A percentile compares a stretch with the other conserved stretches of the same genome.
phyloP scores from a whole-genome alignment of 352 stramenopile species.

The Globisporangium yorkense region DNA sequence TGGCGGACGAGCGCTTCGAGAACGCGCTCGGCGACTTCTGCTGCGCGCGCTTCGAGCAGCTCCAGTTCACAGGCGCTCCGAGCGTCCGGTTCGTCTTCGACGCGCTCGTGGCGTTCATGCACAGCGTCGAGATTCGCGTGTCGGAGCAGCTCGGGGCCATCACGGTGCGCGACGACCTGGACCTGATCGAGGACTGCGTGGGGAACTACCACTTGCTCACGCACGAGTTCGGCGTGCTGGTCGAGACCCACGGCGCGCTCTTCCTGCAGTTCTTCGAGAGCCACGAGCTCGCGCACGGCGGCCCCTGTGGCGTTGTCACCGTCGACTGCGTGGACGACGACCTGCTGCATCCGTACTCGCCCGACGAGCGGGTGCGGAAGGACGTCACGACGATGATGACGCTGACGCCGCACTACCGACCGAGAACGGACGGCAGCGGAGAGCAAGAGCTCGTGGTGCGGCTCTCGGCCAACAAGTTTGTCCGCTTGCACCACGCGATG shows the following conservation, averaged over 20 bases:
- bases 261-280: slow-evolving; percentile 25
- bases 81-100: slow-evolving; percentile 30
- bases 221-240: slow-evolving; percentile 15
- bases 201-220: slow-evolving; percentile 25
- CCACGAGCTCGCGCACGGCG: background rate
- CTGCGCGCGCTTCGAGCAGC: slow-evolving; percentile 32
- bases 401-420: slow-evolving; percentile 22
- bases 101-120: slow-evolving; percentile 23
- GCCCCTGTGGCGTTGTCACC: slow-evolving; percentile 19
- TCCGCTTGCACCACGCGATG: slow-evolving; percentile 14
- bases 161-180: slow-evolving; percentile 34
- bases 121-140: slow-evolving; percentile 36
- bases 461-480: slow-evolving; percentile 15
- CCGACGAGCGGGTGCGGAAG: slow-evolving; percentile 18
- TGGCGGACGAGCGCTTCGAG: slow-evolving; percentile 20
- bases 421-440: background rate
- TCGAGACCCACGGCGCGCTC: slow-evolving; percentile 34
- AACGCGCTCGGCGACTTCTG: slow-evolving; percentile 24
- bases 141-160: slow-evolving; percentile 31
- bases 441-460: slow-evolving; percentile 22
- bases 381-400: slow-evolving; percentile 17
- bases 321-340: slow-evolving; percentile 39
- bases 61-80: slow-evolving; percentile 15
- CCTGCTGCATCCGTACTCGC: slow-evolving; percentile 41
- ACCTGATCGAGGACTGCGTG: slow-evolving; percentile 15